Evolutionary conservation across 139 green algal genomes (phyloP), one percentile per base, ranked within the genome.

Genomic region (Chlamydomonas sp.): DNA sequence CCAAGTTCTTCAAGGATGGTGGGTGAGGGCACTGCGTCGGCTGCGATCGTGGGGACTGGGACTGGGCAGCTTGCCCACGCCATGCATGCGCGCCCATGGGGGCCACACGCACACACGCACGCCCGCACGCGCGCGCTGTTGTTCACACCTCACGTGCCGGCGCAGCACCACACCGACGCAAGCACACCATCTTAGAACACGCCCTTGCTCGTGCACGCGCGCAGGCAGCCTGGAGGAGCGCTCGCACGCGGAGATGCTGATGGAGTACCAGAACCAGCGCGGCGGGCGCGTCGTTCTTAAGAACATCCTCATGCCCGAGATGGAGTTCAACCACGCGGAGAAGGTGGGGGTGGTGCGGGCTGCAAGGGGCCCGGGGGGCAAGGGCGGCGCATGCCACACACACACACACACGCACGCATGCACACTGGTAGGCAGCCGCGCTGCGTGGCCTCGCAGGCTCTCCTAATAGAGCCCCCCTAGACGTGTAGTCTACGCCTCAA

Each of bases 191-290:
- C 34, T 64, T 16, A 26, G 43, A 54, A 54, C 43, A 54, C 13
- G 16, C 13, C 16, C 13, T 36, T 36, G 8, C 22, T 64, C n/a
- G n/a, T n/a, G n/a, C 54, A 48, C 91, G 73, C 75, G 84, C 64
- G 74, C 81, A 35, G 35, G 35, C 38, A 88, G 75, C 61, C 63
- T 84, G 16, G 91, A 97, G 74, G 93, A 98, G 84, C 79, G 94
- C 8, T 74, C 73, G 28, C 94, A 98, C 72, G 94, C 94, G 2
- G 87, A 98, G 84, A 72, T 88, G 77, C 83, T 98, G 4, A 97
- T 98, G 86, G 72, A 59, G 13, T 77, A 77, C 54, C 71, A 97
- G 87, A 95, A 92, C 76, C 81, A 79, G 57, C 81, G 94, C n/a
- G 94, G 94, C 24, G 94, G 94, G 8, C 83, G 83, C 0, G 91